A percentile compares a stretch with the other conserved stretches of the same genome.
Evolutionary conservation across 2,329 filamentous ascomycete genomes (phyloP).

Genomic region (Aureobasidium sp.): DNA sequence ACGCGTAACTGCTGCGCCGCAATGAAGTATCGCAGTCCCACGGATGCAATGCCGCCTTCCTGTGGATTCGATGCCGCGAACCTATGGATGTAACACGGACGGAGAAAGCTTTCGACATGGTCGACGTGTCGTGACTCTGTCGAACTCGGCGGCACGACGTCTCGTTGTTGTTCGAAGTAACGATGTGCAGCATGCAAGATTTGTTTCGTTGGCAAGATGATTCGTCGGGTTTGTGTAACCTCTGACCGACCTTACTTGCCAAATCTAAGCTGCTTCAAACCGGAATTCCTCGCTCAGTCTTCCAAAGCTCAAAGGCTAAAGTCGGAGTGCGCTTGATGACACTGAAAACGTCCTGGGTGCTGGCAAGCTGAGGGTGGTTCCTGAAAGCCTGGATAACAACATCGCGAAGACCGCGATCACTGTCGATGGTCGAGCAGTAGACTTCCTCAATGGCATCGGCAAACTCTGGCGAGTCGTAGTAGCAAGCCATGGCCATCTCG

Average conservation of each 20-base stretch:
- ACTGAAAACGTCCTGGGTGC: conserved; percentile 38
- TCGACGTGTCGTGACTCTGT: background rate
- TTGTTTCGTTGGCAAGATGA: background rate
- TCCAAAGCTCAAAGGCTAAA: conserved; percentile 42
- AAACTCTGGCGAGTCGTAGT: conserved; percentile 37
- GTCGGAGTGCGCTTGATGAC: conserved; percentile 37
- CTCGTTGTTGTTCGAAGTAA: background rate
- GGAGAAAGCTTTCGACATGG: background rate
- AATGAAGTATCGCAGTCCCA: background rate
- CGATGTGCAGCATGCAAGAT: background rate
- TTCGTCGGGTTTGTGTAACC: background rate
- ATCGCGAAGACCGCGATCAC: conserved; percentile 41
- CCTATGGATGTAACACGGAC: background rate
- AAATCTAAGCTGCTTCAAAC: conserved; percentile 17
- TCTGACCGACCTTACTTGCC: background rate
- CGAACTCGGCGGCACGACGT: background rate
- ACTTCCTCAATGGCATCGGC: conserved; percentile 42
- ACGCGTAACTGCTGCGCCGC: background rate
- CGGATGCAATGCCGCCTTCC: background rate
- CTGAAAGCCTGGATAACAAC: conserved; percentile 41
- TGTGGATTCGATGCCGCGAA: background rate
- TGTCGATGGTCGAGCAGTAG: conserved; percentile 42
- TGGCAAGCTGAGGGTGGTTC: conserved; percentile 37
- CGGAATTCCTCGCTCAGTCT: conserved; percentile 39
- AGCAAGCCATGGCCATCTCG: conserved; percentile 35